A percentile compares a stretch with the other conserved stretches of the same genome.
These are phyloP conservation scores for Phytophthora crassamura DNA, from an alignment of 352 stramenopile genomes.

Conservation along the genomic window DNA sequence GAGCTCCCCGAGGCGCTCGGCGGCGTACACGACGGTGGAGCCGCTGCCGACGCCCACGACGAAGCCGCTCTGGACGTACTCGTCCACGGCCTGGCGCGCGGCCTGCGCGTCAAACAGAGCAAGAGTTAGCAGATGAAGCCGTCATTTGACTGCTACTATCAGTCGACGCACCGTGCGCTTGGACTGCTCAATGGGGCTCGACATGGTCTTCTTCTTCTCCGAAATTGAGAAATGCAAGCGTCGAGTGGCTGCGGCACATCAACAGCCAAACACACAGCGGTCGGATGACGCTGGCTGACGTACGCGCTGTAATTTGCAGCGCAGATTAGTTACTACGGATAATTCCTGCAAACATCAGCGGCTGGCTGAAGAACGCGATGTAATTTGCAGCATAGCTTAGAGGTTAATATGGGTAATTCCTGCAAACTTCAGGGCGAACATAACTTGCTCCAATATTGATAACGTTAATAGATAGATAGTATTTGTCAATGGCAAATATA, in stretches of 20 bases:
- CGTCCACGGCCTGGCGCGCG: conserved; percentile 89
- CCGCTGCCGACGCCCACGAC: conserved; percentile 98
- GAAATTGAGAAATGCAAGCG: conserved; percentile 9
- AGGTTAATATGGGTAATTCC: neutral
- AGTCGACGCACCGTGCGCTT: conserved; percentile 62
- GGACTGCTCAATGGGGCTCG: conserved; percentile 73
- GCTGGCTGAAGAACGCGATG: conserved; percentile 23
- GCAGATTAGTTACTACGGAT: neutral
- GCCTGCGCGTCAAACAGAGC: conserved; percentile 45
- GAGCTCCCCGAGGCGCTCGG: conserved; percentile 95
- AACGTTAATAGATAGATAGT: no score
- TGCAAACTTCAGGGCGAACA: neutral
- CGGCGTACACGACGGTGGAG: conserved; percentile 98
- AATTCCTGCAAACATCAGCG: neutral
- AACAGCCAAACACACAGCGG: conserved; percentile 1
- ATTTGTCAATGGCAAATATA: no score
- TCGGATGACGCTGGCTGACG: conserved; percentile 27
- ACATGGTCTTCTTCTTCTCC: conserved; percentile 17
- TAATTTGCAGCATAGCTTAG: neutral
- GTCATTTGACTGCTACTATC: neutral
- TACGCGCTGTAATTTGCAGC: neutral
- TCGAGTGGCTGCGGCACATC: conserved; percentile 29
- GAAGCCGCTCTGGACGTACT: conserved; percentile 95
- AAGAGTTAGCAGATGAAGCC: neutral
- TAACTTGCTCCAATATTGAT: no score